phyloP scores from a whole-genome alignment of 2,329 filamentous ascomycete genomes.

The Cadophora sp. region DNA sequence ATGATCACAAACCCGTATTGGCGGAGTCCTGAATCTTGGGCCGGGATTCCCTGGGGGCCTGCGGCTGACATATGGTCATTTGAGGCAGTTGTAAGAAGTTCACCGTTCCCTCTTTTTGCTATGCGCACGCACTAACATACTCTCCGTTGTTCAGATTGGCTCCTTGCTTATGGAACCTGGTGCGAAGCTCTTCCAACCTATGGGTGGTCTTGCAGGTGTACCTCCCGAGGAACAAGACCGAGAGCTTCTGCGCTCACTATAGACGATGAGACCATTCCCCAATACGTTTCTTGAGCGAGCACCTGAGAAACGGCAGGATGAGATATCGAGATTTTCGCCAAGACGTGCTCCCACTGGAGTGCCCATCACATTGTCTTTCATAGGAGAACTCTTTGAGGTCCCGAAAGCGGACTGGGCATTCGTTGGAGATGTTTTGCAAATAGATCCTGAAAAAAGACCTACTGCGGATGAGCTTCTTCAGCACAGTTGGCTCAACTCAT shows the following conservation, averaged over 20 bases:
- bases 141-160: constrained; percentile 21
- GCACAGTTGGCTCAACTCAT: constrained; percentile 18
- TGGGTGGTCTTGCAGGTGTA: constrained; percentile 23
- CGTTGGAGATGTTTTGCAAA: constrained; percentile 23
- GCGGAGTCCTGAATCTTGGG: constrained; percentile 29
- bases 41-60: constrained; percentile 24
- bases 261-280: constrained; percentile 22
- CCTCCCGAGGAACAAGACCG: constrained; percentile 22
- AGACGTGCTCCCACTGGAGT: constrained; percentile 22
- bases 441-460: constrained; percentile 26
- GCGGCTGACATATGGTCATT: constrained; percentile 28
- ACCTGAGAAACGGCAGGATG: constrained; percentile 20
- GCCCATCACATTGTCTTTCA: constrained; percentile 24
- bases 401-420: constrained; percentile 25
- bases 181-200: constrained; percentile 26
- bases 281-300: constrained; percentile 19
- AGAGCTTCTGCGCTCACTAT: constrained; percentile 22
- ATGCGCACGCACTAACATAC: constrained; percentile 8
- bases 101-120: constrained; percentile 17
- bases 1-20: constrained; percentile 27
- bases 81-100: constrained; percentile 26
- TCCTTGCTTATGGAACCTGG: constrained; percentile 29
- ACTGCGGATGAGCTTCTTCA: constrained; percentile 26
- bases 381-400: constrained; percentile 23
- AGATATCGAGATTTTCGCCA: constrained; percentile 25